These are phyloP conservation scores for Inga leiocalycina DNA, from an alignment of 306 rosid species.

Conservation along the genomic window DNA sequence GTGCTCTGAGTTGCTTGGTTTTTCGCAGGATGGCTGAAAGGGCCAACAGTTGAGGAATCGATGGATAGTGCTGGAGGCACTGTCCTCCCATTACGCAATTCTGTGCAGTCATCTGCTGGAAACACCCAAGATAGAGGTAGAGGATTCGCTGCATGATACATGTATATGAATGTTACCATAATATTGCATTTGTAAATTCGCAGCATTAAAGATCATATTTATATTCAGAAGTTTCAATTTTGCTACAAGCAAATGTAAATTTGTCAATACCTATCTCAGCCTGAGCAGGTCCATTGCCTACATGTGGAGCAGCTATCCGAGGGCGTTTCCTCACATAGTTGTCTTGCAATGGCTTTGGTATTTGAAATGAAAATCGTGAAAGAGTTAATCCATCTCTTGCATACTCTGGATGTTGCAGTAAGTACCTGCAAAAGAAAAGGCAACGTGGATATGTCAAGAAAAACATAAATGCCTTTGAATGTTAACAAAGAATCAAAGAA, in stretches of 20 bases:
- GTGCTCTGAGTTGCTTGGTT: slow-evolving; percentile 56
- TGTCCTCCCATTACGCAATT: slow-evolving; percentile 36
- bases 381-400: slow-evolving; percentile 55
- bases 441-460: slow-evolving; percentile 15
- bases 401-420: slow-evolving; percentile 78
- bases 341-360: slow-evolving; percentile 82
- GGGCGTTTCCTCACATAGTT: slow-evolving; percentile 89
- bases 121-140: slow-evolving; percentile 63
- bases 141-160: slow-evolving; percentile 60
- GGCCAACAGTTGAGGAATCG: slow-evolving; percentile 35
- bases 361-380: slow-evolving; percentile 78
- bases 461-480: background rate
- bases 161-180: slow-evolving; percentile 4
- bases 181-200: background rate
- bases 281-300: slow-evolving; percentile 45
- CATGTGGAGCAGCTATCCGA: slow-evolving; percentile 42
- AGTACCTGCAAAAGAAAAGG: slow-evolving; percentile 55
- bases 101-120: slow-evolving; percentile 50
- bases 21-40: slow-evolving; percentile 57
- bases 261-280: slow-evolving; percentile 61
- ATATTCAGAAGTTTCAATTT: slow-evolving; percentile 17
- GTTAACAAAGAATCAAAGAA: background rate
- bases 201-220: slow-evolving; percentile 14
- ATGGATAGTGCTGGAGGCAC: slow-evolving; percentile 31
- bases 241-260: background rate